These are phyloP conservation scores for Pisolithus marmoratus DNA, from an alignment of 768 basidiomycete species.

Conservation along the genomic window DNA sequence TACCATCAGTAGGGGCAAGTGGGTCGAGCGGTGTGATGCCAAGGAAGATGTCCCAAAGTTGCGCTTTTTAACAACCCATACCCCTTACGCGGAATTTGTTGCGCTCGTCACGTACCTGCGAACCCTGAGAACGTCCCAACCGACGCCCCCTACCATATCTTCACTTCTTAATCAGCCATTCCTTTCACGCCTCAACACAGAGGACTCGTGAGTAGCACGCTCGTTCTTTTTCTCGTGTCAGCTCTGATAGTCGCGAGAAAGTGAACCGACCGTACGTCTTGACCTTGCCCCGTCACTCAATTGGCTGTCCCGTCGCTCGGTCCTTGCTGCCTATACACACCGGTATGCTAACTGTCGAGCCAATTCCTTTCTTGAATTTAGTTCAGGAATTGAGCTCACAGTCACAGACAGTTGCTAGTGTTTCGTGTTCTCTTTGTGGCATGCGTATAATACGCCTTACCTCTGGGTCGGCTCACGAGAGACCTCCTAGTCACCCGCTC, in stretches of 20 bases:
- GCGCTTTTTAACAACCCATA: constrained; percentile 59
- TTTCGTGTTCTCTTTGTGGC: constrained; percentile 78
- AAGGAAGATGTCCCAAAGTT: constrained; percentile 26
- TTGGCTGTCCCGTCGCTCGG: constrained; percentile 86
- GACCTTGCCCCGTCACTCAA: constrained; percentile 93
- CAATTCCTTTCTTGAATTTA: constrained; percentile 58
- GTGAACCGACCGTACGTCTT: constrained; percentile 88
- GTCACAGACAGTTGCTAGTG: constrained; percentile 37
- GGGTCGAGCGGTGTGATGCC: constrained; percentile 39
- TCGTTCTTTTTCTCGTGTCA: neutral
- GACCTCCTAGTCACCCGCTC: constrained; percentile 30
- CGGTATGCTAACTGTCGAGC: constrained; percentile 86
- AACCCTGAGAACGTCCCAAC: constrained; percentile 52
- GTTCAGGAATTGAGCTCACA: constrained; percentile 50
- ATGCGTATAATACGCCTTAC: constrained; percentile 47
- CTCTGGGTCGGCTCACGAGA: constrained; percentile 17
- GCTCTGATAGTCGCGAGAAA: constrained; percentile 26
- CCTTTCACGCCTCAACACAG: constrained; percentile 62
- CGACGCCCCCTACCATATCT: constrained; percentile 60
- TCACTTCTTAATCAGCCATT: constrained; percentile 77
- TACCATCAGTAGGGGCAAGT: constrained; percentile 65
- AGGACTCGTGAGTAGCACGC: constrained; percentile 73
- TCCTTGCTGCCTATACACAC: constrained; percentile 80
- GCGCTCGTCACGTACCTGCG: constrained; percentile 75
- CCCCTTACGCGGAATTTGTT: constrained; percentile 77